These are phyloP conservation scores for Gaertneriomyces sp. DNA, from an alignment of 192 early-diverging fungal species.

Conservation along the genomic window DNA sequence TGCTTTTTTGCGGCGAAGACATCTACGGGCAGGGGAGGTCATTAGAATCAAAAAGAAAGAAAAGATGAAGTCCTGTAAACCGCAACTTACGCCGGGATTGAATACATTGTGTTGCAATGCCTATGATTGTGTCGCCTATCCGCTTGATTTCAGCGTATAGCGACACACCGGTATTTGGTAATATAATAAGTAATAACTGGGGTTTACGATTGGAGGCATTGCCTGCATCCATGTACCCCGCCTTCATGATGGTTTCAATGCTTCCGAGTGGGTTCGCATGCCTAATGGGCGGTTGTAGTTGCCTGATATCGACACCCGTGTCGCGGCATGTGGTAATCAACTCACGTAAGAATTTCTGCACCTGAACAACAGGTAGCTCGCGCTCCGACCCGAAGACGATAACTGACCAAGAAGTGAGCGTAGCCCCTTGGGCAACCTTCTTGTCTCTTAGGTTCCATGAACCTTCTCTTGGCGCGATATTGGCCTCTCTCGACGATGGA, in stretches of 20 bases:
- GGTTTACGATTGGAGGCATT: constrained; percentile 59
- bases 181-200: constrained; percentile 75
- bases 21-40: constrained; percentile 8
- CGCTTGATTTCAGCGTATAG: constrained; percentile 88
- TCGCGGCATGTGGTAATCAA: constrained; percentile 68
- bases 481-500: constrained; percentile 51
- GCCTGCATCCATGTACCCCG: constrained; percentile 66
- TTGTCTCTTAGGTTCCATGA: constrained; percentile 87
- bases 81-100: constrained; percentile 66
- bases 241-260: constrained; percentile 63
- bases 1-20: constrained; percentile 70
- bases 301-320: constrained; percentile 59
- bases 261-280: constrained; percentile 61
- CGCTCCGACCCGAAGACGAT: constrained; percentile 66
- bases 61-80: background rate
- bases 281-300: constrained; percentile 52
- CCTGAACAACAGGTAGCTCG: constrained; percentile 40
- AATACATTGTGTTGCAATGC: constrained; percentile 89
- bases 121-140: constrained; percentile 80
- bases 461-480: constrained; percentile 60
- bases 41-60: background rate
- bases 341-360: constrained; percentile 69
- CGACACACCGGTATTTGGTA: constrained; percentile 75
- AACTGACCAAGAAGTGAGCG: constrained; percentile 74
- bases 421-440: constrained; percentile 68